A percentile compares a stretch with the other conserved stretches of the same genome.
These are phyloP conservation scores for Coemansia sp. DNA, from an alignment of 192 early-diverging fungal genomes.

Conservation along the genomic window DNA sequence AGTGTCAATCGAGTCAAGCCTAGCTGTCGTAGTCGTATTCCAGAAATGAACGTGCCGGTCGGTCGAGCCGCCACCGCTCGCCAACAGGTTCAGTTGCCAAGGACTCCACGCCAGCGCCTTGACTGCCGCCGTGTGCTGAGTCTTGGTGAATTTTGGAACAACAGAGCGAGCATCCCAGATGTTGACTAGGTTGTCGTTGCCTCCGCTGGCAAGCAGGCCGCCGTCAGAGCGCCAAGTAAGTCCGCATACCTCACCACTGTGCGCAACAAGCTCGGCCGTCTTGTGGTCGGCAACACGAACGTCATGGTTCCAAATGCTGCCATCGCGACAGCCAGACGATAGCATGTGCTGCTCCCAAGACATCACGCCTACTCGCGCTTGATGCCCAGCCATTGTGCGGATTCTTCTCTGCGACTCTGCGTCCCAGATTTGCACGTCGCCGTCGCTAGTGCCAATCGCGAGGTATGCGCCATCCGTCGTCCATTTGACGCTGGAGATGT, in stretches of 20 bases:
- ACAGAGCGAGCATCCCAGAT: conserved; percentile 80
- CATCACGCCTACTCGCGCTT: conserved; percentile 77
- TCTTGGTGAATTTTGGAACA: conserved; percentile 67
- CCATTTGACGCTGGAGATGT: conserved; percentile 80
- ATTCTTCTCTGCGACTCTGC: conserved; percentile 69
- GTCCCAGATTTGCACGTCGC: conserved; percentile 92
- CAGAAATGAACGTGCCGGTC: conserved; percentile 92
- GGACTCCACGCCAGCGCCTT: conserved; percentile 97
- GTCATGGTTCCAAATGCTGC: conserved; percentile 93
- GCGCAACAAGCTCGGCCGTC: conserved; percentile 65
- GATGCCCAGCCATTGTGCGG: conserved; percentile 81
- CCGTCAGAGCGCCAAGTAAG: conserved; percentile 84
- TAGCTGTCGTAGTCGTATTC: conserved; percentile 72
- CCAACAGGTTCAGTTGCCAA: conserved; percentile 80
- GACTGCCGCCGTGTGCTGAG: conserved; percentile 84
- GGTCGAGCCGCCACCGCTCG: conserved; percentile 87
- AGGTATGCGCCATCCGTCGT: conserved; percentile 62
- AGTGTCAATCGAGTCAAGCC: conserved; percentile 70
- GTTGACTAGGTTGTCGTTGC: conserved; percentile 90
- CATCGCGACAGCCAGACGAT: conserved; percentile 84
- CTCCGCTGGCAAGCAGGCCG: conserved; percentile 82
- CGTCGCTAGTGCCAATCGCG: conserved; percentile 72
- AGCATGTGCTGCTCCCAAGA: conserved; percentile 83
- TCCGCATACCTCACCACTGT: conserved; percentile 83
- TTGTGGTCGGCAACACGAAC: conserved; percentile 87